These are phyloP conservation scores for Amoebophrya sp. DNA, from an alignment of 169 alveolate genomes.

Conservation along the genomic window DNA sequence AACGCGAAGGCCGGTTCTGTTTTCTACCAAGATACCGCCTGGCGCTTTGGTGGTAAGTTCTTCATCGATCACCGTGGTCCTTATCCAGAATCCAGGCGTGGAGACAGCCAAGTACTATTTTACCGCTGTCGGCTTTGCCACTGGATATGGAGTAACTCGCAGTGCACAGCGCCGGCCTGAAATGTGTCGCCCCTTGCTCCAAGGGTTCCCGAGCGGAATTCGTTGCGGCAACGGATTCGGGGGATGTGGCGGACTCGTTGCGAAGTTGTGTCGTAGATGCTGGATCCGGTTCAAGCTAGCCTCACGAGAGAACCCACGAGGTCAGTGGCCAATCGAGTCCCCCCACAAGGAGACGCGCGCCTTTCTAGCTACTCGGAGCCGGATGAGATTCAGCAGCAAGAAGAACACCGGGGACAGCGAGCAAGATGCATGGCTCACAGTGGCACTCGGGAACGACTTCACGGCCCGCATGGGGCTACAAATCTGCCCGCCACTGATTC, in stretches of 20 bases:
- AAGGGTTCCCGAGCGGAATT: background rate
- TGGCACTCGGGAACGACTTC: background rate
- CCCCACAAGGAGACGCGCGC: background rate
- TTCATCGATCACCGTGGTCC: slow-evolving; percentile 4
- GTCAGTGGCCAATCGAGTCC: background rate
- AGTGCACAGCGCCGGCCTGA: background rate
- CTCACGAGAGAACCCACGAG: background rate
- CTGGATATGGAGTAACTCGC: background rate
- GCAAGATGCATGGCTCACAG: background rate
- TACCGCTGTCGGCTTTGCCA: background rate
- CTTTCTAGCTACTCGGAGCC: background rate
- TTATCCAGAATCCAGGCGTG: background rate
- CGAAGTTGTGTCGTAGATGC: background rate
- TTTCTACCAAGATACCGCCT: background rate
- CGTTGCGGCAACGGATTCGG: slow-evolving; percentile 22
- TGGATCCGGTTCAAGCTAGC: background rate
- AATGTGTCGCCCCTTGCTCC: background rate
- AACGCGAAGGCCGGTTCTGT: background rate
- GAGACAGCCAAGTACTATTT: background rate
- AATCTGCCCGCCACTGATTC: background rate
- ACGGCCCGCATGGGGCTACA: background rate
- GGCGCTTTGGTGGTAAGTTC: background rate
- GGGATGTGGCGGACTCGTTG: background rate
- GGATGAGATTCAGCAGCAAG: background rate
- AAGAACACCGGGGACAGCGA: background rate